These are phyloP conservation scores for Noccaea bulbosa DNA, from an alignment of 345 rosid genomes.

Conservation along the genomic window DNA sequence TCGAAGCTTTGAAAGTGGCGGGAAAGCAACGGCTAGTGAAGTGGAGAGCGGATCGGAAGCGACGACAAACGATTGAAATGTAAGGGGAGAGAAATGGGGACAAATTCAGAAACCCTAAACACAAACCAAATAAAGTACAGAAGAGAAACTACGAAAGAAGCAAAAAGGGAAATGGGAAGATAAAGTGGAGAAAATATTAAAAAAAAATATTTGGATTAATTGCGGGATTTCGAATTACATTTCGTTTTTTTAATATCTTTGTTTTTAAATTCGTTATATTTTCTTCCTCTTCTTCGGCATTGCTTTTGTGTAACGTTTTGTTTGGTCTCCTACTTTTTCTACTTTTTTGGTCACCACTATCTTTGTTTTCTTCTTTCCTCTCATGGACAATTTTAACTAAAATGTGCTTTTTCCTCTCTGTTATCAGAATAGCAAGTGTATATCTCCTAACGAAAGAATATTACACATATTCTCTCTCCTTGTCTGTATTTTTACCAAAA, in stretches of 20 bases:
- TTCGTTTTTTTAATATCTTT: neutral
- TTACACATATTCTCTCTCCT: neutral
- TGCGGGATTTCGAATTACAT: constrained; percentile 38
- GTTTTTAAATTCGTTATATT: constrained; percentile 6
- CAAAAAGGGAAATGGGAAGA: constrained; percentile 1
- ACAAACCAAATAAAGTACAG: constrained; percentile 33
- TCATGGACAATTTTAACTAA: neutral
- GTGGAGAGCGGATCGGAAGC: constrained; percentile 39
- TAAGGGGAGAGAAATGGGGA: constrained; percentile 22
- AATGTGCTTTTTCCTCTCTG: neutral
- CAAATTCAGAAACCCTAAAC: constrained; percentile 61
- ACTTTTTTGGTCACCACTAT: neutral
- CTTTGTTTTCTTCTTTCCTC: constrained; percentile 1
- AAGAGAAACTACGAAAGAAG: constrained; percentile 41
- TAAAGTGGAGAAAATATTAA: constrained; percentile 14
- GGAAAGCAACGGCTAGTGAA: constrained; percentile 68
- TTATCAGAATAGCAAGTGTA: constrained; percentile 9
- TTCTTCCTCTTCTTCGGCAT: constrained; percentile 20
- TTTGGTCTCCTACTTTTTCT: neutral
- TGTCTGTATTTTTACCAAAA: neutral
- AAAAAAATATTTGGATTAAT: constrained; percentile 27
- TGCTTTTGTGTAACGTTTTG: constrained; percentile 21
- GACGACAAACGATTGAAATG: constrained; percentile 45
- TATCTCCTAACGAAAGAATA: constrained; percentile 9
- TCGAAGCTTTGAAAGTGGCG: constrained; percentile 56